Evolutionary conservation across 257 asterid genomes (phyloP).

Genomic region (Verbascum thapsus): DNA sequence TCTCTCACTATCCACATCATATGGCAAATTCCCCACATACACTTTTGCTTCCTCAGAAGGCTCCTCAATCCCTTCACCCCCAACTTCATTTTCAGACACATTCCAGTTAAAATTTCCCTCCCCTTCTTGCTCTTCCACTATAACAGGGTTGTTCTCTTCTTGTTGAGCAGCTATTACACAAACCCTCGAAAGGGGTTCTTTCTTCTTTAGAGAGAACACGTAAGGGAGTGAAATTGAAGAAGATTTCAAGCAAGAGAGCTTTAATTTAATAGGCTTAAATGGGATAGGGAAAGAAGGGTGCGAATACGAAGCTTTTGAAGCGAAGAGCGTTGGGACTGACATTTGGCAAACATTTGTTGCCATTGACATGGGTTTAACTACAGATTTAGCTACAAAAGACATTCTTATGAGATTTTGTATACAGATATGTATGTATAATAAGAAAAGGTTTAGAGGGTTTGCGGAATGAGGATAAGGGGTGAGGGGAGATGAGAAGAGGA

Average conservation of each 20-base stretch:
- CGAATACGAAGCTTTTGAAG: slow-evolving; percentile 45
- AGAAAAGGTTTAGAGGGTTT: slow-evolving; percentile 1
- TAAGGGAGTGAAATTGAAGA: slow-evolving; percentile 38
- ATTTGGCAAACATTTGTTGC: slow-evolving; percentile 56
- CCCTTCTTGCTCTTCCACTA: slow-evolving; percentile 50
- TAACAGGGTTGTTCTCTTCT: slow-evolving; percentile 54
- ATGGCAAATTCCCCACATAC: slow-evolving; percentile 88
- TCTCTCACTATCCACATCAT: slow-evolving; percentile 60
- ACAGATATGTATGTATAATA: too few relatives aligned
- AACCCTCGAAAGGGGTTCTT: slow-evolving; percentile 41
- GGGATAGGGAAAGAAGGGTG: slow-evolving; percentile 40
- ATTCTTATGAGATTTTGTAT: too few relatives aligned
- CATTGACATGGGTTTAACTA: slow-evolving; percentile 55
- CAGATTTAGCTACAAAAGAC: slow-evolving; percentile 50
- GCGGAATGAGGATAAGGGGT: too few relatives aligned
- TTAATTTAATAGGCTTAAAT: slow-evolving; percentile 46
- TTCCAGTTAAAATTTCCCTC: slow-evolving; percentile 39
- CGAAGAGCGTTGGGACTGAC: slow-evolving; percentile 53
- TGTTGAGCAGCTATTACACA: slow-evolving; percentile 53
- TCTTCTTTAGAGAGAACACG: slow-evolving; percentile 35
- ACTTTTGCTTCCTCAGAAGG: slow-evolving; percentile 81
- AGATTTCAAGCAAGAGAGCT: slow-evolving; percentile 48
- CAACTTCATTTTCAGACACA: slow-evolving; percentile 29
- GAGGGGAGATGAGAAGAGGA: slow-evolving; percentile 2
- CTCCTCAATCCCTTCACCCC: slow-evolving; percentile 41